Evolutionary conservation across 164 flowering plant genomes (phyloP), one percentile per base, ranked within the genome.

Genomic region (Annona squamosa): DNA sequence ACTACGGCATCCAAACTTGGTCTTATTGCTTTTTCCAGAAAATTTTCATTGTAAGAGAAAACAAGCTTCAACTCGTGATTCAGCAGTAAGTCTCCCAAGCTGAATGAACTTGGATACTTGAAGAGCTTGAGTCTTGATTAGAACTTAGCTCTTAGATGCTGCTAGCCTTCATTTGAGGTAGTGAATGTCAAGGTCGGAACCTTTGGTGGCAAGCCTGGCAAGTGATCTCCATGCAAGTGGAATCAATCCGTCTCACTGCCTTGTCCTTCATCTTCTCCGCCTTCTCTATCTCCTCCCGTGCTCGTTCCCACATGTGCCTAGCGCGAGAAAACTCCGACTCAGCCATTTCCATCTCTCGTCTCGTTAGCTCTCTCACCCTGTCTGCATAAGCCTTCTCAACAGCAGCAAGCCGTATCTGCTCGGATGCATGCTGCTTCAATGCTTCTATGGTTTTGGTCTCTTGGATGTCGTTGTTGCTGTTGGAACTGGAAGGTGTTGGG

Each of bases 381-480:
- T 95, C 99, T 4, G 99, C 98, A 52, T 95, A 91, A 18, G 98
- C 97, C 82, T 87, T 95, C 76, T 95, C 99, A 67, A 87, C 79
- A 0, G 93, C 86, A 3, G 99, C 99, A 70, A 92, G 59, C 71
- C 97, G 79, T 46, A 90, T 86, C 72, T 95, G 96, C 86, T 95
- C 99, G 4, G 90, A 85, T 6, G 97, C 93, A 67, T 94, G 88
- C 91, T 91, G 85, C 62, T 87, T 91, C 78, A 94, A 37, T 4
- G 90, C 86, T 80, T 89, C 90, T 3, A 57, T 81, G 79, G 46
- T 16, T n/a, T 48, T 69, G 41, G 42, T 59, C 42, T 9, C 26
- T 45, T 44, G 68, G 43, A 26, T 43, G 52, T 44, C 69, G 48
- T 19, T 5, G 66, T 7, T 16, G 13, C 5, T 56, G n/a, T 71